phyloP scores from a whole-genome alignment of 2,329 filamentous ascomycete genomes.

The Paraconiothyrium brasiliense region DNA sequence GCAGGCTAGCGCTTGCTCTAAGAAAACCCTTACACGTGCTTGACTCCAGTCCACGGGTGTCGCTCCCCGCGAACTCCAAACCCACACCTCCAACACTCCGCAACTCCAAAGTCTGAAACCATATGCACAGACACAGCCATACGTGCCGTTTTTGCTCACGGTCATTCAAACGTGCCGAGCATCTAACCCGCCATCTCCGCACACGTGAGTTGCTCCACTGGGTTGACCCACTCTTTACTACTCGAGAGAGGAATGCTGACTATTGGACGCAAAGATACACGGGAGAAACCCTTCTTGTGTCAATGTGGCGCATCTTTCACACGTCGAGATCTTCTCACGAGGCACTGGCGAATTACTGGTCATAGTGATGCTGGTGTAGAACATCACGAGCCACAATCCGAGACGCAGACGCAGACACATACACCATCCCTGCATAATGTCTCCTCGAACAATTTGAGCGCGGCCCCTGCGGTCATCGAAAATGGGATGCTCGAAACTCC shows the following conservation, averaged over 20 bases:
- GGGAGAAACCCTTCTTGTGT: conserved; percentile 43
- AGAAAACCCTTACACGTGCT: not conserved
- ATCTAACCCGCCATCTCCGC: conserved; percentile 42
- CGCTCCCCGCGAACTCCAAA: conserved; percentile 25
- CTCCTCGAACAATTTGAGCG: conserved; percentile 7
- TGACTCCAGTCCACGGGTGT: not conserved
- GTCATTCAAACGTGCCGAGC: conserved; percentile 43
- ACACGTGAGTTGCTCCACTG: conserved; percentile 36
- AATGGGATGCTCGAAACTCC: conserved; percentile 18
- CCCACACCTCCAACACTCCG: conserved; percentile 21
- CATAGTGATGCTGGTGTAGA: conserved; percentile 24
- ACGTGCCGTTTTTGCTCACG: conserved; percentile 39
- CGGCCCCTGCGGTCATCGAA: conserved; percentile 11
- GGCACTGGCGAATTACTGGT: conserved; percentile 43
- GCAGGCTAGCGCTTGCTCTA: not conserved
- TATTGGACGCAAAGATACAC: conserved; percentile 32
- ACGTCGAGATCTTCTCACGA: conserved; percentile 41
- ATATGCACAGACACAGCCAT: conserved; percentile 38
- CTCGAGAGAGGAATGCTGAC: conserved; percentile 20
- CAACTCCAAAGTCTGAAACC: conserved; percentile 17
- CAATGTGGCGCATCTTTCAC: conserved; percentile 39
- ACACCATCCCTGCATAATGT: conserved; percentile 5
- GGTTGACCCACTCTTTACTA: conserved; percentile 4
- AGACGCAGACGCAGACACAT: conserved; percentile 5
- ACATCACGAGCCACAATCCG: conserved; percentile 6